phyloP scores from a whole-genome alignment of 2,329 filamentous ascomycete species.

The Daldinia eschscholtzii region DNA sequence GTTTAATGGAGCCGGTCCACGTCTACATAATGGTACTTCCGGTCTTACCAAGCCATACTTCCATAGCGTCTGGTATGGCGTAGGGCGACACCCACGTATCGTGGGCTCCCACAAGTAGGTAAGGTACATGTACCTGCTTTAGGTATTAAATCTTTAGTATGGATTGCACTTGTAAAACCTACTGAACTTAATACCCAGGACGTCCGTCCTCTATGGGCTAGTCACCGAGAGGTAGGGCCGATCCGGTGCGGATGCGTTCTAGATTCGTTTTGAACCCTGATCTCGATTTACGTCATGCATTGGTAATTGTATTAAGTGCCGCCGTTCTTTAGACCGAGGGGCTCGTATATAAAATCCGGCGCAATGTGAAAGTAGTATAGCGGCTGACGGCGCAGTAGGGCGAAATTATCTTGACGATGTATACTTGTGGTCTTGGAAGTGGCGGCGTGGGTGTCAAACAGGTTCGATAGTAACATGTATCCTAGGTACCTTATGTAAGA shows the following conservation, averaged over 20 bases:
- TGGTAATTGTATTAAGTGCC: conserved; percentile 16
- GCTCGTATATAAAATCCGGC: conserved; percentile 17
- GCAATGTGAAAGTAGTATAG: conserved; percentile 30
- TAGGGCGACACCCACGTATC: conserved; percentile 2
- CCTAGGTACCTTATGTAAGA: not conserved
- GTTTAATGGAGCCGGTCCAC: conserved; percentile 11
- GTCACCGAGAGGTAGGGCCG: conserved; percentile 17
- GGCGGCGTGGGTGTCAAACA: conserved; percentile 26
- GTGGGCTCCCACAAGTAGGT: not conserved
- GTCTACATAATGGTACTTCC: conserved; percentile 1
- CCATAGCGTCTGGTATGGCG: not conserved
- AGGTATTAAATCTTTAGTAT: not conserved
- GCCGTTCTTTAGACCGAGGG: conserved; percentile 23
- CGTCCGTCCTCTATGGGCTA: conserved; percentile 15
- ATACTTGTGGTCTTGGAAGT: conserved; percentile 24
- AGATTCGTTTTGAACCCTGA: conserved; percentile 21
- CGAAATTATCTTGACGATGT: conserved; percentile 8
- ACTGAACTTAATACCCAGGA: conserved; percentile 21
- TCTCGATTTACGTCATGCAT: conserved; percentile 37
- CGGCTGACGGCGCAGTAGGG: conserved; percentile 10
- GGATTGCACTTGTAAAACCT: conserved; percentile 10
- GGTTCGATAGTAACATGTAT: conserved; percentile 5
- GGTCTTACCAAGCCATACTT: conserved; percentile 2
- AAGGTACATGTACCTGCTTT: conserved; percentile 17
- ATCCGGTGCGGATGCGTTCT: conserved; percentile 27